These are phyloP conservation scores for Macrocystidia cucumis DNA, from an alignment of 1,284 basidiomycete genomes.

Conservation along the genomic window DNA sequence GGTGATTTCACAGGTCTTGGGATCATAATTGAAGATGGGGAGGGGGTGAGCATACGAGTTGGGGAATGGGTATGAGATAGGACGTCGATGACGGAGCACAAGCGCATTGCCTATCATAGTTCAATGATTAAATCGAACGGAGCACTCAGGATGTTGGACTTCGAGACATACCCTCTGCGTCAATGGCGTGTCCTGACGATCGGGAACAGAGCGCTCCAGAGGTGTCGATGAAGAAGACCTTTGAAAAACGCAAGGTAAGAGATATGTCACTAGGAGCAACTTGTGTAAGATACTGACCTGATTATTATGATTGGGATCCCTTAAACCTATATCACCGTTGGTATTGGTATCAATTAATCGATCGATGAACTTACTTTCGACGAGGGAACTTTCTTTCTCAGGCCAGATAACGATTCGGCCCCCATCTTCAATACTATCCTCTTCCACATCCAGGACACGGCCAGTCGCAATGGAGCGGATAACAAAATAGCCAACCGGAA, in stretches of 20 bases:
- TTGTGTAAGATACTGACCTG: conserved; percentile 38
- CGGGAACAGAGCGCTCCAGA: conserved; percentile 68
- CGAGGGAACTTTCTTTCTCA: conserved; percentile 64
- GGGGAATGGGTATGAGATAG: conserved; percentile 65
- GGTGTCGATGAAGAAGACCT: conserved; percentile 78
- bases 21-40: conserved; percentile 57
- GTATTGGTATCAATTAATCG: background rate
- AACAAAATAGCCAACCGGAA: conserved; percentile 72
- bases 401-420: conserved; percentile 59
- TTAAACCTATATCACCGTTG: conserved; percentile 37
- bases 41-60: conserved; percentile 70
- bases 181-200: conserved; percentile 73
- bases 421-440: conserved; percentile 54
- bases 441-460: conserved; percentile 55
- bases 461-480: conserved; percentile 54
- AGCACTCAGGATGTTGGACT: conserved; percentile 5
- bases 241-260: conserved; percentile 3
- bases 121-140: conserved; percentile 1
- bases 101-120: conserved; percentile 31
- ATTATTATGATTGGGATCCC: conserved; percentile 62
- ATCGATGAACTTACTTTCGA: conserved; percentile 47
- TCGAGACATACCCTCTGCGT: conserved; percentile 62
- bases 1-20: conserved; percentile 47
- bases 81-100: conserved; percentile 68
- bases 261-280: conserved; percentile 13